These are phyloP conservation scores for Neonectria magnoliae DNA, from an alignment of 2,329 filamentous ascomycete genomes.

Conservation along the genomic window DNA sequence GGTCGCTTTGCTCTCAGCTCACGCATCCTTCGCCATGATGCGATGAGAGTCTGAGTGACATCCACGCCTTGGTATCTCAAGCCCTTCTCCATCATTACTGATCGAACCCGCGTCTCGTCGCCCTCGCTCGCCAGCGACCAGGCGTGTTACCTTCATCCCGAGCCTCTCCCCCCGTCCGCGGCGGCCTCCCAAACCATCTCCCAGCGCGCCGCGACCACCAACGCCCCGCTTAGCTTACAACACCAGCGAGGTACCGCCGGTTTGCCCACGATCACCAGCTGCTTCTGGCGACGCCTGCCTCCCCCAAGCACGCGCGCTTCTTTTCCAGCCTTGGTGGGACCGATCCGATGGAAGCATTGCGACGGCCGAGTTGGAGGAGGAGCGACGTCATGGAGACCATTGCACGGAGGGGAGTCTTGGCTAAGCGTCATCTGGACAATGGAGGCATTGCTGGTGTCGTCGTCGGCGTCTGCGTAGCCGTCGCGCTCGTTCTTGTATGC, in stretches of 20 bases:
- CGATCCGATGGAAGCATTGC: constrained; percentile 37
- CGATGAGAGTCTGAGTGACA: constrained; percentile 28
- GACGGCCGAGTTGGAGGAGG: constrained; percentile 34
- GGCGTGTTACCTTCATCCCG: constrained; percentile 25
- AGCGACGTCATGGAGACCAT: constrained; percentile 37
- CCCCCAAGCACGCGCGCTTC: constrained; percentile 11
- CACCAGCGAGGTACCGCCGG: constrained; percentile 26
- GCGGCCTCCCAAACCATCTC: constrained; percentile 39
- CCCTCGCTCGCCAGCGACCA: constrained; percentile 27
- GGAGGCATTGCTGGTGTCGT: constrained; percentile 52
- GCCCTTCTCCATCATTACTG: constrained; percentile 13
- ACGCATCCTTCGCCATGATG: constrained; percentile 32
- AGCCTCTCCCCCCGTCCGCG: constrained; percentile 28
- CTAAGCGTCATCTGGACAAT: constrained; percentile 45
- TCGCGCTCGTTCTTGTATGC: constrained; percentile 49
- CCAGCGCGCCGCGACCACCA: constrained; percentile 24
- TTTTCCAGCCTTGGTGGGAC: constrained; percentile 18
- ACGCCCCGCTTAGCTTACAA: constrained; percentile 33
- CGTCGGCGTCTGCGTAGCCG: constrained; percentile 48
- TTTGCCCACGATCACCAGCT: constrained; percentile 25
- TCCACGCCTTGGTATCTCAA: constrained; percentile 22
- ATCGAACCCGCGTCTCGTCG: constrained; percentile 30
- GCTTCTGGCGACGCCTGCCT: constrained; percentile 32
- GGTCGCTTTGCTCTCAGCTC: constrained; percentile 20
- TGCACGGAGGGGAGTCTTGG: constrained; percentile 29